phyloP scores from a whole-genome alignment of 306 rosid species.

The Medicago truncatula region DNA sequence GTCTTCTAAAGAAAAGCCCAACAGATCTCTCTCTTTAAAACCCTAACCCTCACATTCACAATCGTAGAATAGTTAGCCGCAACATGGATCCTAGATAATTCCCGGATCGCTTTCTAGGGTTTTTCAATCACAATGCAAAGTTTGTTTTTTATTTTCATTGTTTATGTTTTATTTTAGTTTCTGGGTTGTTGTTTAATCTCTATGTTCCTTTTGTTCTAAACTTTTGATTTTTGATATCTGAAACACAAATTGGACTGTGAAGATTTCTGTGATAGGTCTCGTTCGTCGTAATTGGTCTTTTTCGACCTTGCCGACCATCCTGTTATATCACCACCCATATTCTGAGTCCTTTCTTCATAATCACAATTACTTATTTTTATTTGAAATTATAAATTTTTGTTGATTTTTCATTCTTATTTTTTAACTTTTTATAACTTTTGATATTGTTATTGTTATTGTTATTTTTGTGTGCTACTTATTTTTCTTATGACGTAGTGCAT shows the following conservation, averaged over 20 bases:
- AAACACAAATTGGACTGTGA: conserved; percentile 52
- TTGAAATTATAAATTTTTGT: neutral
- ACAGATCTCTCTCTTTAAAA: conserved; percentile 26
- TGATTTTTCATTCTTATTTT: neutral
- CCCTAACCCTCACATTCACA: conserved; percentile 29
- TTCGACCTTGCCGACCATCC: conserved; percentile 92
- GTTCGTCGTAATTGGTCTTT: conserved; percentile 87
- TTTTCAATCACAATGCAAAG: neutral
- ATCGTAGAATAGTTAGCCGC: neutral
- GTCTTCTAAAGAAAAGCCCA: conserved; percentile 1
- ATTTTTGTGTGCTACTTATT: neutral
- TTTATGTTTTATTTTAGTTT: neutral
- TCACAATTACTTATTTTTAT: neutral
- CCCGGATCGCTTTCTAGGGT: neutral
- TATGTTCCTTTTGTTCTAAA: neutral
- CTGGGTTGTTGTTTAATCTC: neutral
- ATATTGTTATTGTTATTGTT: neutral
- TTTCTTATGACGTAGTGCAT: neutral
- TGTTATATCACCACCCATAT: conserved; percentile 97
- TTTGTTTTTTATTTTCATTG: neutral
- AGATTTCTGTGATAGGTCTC: conserved; percentile 74
- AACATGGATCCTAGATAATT: neutral
- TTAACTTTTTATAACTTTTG: neutral
- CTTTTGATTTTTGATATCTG: neutral
- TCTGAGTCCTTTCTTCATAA: conserved; percentile 59